Percentiles rank a stretch among this genome's conserved stretches.
phyloP scores from a whole-genome alignment of 345 rosid genomes.

The Citrus cavaleriei region DNA sequence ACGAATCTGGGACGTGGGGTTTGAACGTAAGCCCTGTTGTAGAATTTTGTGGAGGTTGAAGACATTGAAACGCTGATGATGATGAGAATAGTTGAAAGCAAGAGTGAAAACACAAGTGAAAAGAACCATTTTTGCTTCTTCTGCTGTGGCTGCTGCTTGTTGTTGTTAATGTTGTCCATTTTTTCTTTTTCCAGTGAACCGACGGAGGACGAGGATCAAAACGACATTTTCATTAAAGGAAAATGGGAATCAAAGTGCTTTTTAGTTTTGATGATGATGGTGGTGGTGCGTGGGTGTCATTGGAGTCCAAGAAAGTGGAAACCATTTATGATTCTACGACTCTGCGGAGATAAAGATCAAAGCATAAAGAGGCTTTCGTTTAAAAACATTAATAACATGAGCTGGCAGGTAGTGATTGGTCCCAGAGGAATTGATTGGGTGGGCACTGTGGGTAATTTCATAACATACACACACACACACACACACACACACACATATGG shows the following conservation, averaged over 20 bases:
- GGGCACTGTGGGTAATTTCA: too few relatives aligned
- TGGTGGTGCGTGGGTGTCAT: neutral
- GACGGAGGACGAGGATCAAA: neutral
- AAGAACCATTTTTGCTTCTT: conserved; percentile 54
- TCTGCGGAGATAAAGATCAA: neutral
- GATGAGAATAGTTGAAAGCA: conserved; percentile 43
- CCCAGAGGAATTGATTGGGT: neutral
- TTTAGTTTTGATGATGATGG: neutral
- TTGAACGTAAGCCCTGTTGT: conserved; percentile 9
- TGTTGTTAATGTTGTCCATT: conserved; percentile 4
- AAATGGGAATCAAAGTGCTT: neutral
- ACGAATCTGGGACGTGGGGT: conserved; percentile 36
- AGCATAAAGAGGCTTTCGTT: neutral
- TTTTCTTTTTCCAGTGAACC: neutral
- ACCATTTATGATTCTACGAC: neutral
- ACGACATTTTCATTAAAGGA: neutral
- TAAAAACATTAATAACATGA: neutral
- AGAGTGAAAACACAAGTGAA: conserved; percentile 30
- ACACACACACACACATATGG: too few relatives aligned
- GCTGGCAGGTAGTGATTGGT: neutral
- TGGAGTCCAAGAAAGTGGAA: neutral
- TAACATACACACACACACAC: too few relatives aligned
- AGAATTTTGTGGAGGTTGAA: conserved; percentile 24
- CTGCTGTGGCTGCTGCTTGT: conserved; percentile 22
- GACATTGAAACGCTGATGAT: conserved; percentile 23